Evolutionary conservation across 345 rosid species (phyloP).

Genomic region (Microthlaspi erraticum): DNA sequence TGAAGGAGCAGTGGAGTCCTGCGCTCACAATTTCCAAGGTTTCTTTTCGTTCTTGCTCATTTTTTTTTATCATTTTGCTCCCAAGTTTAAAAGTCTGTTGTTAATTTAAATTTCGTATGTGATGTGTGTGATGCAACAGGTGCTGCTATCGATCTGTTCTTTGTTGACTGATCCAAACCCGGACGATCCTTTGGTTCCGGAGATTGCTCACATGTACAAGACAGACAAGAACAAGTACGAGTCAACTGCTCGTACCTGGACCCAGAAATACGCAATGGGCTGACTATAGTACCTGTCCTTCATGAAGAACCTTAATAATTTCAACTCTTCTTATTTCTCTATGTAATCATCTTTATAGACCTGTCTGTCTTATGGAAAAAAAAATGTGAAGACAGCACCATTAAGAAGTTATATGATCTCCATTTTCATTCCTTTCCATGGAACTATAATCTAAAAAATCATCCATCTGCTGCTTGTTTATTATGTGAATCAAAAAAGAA

Average conservation of each 20-base stretch:
- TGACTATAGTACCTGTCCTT: conserved; percentile 28
- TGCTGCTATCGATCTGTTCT: conserved; percentile 92
- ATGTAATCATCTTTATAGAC: conserved; percentile 46
- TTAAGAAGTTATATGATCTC: conserved; percentile 33
- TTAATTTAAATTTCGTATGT: not conserved
- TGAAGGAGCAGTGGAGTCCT: conserved; percentile 99
- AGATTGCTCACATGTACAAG: conserved; percentile 98
- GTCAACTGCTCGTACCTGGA: conserved; percentile 98
- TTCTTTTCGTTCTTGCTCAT: conserved; percentile 2
- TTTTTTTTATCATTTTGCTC: not conserved
- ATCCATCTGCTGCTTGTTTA: conserved; percentile 6
- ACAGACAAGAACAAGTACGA: conserved; percentile 92
- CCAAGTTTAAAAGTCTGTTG: no score
- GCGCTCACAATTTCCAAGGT: conserved; percentile 96
- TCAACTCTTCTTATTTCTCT: conserved; percentile 35
- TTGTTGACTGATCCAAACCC: conserved; percentile 97
- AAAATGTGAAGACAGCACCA: conserved; percentile 34
- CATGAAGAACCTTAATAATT: conserved; percentile 34
- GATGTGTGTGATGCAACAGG: conserved; percentile 51
- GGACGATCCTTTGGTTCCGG: conserved; percentile 95
- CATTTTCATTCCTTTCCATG: conserved; percentile 25
- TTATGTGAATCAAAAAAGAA: no score
- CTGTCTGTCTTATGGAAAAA: conserved; percentile 29
- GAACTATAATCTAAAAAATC: not conserved
- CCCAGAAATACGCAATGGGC: conserved; percentile 99